Evolutionary conservation across 2,329 filamentous ascomycete species (phyloP), one percentile per base, ranked within the genome.

Genomic region (Rhinocladiella mackenziei): DNA sequence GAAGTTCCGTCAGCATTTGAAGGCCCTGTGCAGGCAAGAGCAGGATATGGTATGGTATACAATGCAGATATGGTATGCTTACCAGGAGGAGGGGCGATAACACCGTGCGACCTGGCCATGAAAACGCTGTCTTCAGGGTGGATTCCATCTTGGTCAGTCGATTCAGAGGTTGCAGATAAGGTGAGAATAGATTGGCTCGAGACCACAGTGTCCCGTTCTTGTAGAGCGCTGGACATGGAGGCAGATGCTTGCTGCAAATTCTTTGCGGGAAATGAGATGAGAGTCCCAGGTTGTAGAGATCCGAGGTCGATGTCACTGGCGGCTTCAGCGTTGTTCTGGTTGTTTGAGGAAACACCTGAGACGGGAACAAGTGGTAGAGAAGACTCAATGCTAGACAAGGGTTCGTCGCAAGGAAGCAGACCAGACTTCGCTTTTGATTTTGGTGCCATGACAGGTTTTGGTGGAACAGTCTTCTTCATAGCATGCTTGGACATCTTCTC

Each of bases 331-430:
- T 26, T 3, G 20, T 36, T 42, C 22, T 36, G 9, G 3, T 36
- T 19, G 22, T 3, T 2, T 3, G 18, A 23, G 18, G 10, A 10
- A 15, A 3, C 19, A 28, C 11, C 19, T 14, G 9, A 28, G 17
- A 32, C 23, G n/a, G 26, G 31, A n/a, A 17, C 18, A 14, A 14
- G n/a, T 19, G 43, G 29, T 22, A 32, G 42, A 33, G 43, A 50
- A 17, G 11, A 8, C 25, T 50, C 47, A 20, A 50, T 43, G 29
- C 47, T 50, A 30, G 47, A 43, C 13, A 50, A 13, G 3, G 47
- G 47, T 14, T 14, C 18, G 19, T 48, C 39, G 6, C n/a, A n/a
- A n/a, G n/a, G n/a, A n/a, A n/a, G n/a, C n/a, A n/a, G n/a, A n/a
- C n/a, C n/a, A n/a, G n/a, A n/a, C n/a, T n/a, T n/a, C n/a, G n/a